These are phyloP conservation scores for Saussurea involucrata DNA, from an alignment of 129 eudicot genomes.

Conservation along the genomic window DNA sequence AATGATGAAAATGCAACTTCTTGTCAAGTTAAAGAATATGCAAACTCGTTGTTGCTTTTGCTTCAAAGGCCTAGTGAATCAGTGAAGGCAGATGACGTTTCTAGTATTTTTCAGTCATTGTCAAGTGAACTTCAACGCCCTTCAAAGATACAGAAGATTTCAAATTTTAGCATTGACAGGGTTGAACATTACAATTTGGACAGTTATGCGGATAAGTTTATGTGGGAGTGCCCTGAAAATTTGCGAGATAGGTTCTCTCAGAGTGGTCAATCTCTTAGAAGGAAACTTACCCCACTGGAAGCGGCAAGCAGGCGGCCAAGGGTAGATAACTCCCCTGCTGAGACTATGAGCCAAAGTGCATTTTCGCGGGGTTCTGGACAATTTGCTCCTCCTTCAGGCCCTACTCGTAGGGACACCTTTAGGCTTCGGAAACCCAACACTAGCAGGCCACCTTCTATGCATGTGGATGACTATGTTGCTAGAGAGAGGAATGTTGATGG, in stretches of 20 bases:
- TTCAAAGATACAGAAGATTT: constrained; percentile 52
- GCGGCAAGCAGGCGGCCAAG: constrained; percentile 68
- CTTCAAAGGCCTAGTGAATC: constrained; percentile 46
- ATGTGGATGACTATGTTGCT: constrained; percentile 97
- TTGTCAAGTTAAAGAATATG: constrained; percentile 39
- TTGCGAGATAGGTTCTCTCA: constrained; percentile 74
- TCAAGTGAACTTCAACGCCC: constrained; percentile 34
- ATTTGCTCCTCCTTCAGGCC: constrained; percentile 50
- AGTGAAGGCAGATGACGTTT: constrained; percentile 31
- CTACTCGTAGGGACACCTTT: constrained; percentile 86
- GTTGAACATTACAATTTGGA: constrained; percentile 43
- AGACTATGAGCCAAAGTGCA: constrained; percentile 39
- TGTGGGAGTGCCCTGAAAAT: constrained; percentile 96
- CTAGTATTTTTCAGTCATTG: constrained; percentile 22
- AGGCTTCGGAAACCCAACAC: constrained; percentile 96
- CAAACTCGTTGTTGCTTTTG: constrained; percentile 42
- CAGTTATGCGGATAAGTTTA: constrained; percentile 53
- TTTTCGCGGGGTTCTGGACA: constrained; percentile 61
- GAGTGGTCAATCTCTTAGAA: constrained; percentile 49
- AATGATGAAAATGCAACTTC: constrained; percentile 12
- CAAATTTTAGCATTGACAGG: constrained; percentile 46
- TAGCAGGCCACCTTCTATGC: constrained; percentile 99
- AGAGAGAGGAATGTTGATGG: constrained; percentile 89
- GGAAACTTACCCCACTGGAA: constrained; percentile 65
- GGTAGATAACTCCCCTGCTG: constrained; percentile 55